phyloP scores from a whole-genome alignment of 129 eudicot species.

The Centaurea solstitialis region DNA sequence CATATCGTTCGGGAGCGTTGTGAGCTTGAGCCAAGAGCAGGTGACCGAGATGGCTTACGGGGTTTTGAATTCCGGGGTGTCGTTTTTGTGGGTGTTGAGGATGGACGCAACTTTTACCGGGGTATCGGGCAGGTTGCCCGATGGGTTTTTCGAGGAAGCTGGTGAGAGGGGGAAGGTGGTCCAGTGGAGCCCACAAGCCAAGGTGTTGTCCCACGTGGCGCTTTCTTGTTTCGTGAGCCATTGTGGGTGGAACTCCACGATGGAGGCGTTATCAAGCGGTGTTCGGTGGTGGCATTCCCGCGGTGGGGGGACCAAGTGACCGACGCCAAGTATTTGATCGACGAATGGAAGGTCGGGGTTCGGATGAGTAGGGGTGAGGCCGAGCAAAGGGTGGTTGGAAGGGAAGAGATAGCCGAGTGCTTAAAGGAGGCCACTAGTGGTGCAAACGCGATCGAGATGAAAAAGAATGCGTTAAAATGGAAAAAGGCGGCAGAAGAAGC shows the following conservation, averaged over 20 bases:
- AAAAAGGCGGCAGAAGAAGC: slow-evolving; percentile 55
- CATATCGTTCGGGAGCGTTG: slow-evolving; percentile 67
- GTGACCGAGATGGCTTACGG: slow-evolving; percentile 51
- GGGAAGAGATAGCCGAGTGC: slow-evolving; percentile 53
- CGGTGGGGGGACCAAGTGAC: slow-evolving; percentile 86
- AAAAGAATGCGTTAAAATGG: slow-evolving; percentile 58
- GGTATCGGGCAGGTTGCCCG: slow-evolving; percentile 31
- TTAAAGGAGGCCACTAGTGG: slow-evolving; percentile 46
- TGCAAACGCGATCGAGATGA: slow-evolving; percentile 45
- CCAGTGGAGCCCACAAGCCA: slow-evolving; percentile 59
- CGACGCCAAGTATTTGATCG: slow-evolving; percentile 65
- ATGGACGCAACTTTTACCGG: slow-evolving; percentile 25
- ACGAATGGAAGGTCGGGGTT: slow-evolving; percentile 51
- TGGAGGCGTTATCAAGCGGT: slow-evolving; percentile 57
- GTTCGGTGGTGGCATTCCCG: slow-evolving; percentile 73
- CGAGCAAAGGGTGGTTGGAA: slow-evolving; percentile 36
- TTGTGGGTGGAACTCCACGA: slow-evolving; percentile 81
- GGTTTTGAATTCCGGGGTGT: slow-evolving; percentile 39
- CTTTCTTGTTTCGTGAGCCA: slow-evolving; percentile 65
- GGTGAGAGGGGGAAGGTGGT: slow-evolving; percentile 55
- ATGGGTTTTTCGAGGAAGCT: slow-evolving; percentile 31
- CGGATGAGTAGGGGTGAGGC: slow-evolving; percentile 67
- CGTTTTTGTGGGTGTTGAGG: slow-evolving; percentile 67
- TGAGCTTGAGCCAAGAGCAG: slow-evolving; percentile 51
- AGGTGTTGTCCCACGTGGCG: slow-evolving; percentile 55